Conservation (phyloP, 768 basidiomycete species). For the Leccinum variicolor region DNA sequence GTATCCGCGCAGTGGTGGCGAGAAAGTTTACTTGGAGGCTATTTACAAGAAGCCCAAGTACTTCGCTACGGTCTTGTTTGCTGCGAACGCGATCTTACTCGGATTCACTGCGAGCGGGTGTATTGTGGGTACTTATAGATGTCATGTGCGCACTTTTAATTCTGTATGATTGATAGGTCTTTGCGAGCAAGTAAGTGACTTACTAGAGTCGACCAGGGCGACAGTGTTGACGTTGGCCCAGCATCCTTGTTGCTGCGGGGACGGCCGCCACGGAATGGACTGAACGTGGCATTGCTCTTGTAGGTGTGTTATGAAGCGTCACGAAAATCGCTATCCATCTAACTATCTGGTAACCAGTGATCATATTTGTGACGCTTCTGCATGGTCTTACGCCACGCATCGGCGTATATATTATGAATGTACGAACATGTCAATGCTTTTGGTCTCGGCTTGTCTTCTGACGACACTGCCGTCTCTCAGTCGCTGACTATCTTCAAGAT, state of each 20-base stretch:
- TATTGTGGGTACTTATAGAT: slow-evolving; percentile 33
- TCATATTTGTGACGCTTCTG: slow-evolving; percentile 46
- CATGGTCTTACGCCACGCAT: slow-evolving; percentile 50
- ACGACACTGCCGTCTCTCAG: slow-evolving; percentile 24
- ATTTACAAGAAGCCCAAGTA: slow-evolving; percentile 47
- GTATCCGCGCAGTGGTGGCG: slow-evolving; percentile 60
- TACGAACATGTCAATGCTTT: slow-evolving; percentile 14
- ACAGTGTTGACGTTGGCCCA: slow-evolving; percentile 10
- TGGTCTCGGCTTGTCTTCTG: not conserved
- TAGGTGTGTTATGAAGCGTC: slow-evolving; percentile 34
- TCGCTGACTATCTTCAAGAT: slow-evolving; percentile 53
- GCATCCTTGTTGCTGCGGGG: slow-evolving; percentile 49
- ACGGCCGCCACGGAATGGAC: slow-evolving; percentile 42
- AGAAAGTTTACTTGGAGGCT: slow-evolving; percentile 61
- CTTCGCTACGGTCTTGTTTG: slow-evolving; percentile 48
- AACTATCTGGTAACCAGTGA: slow-evolving; percentile 34
- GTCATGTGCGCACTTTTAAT: not conserved
- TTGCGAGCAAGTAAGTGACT: slow-evolving; percentile 33
- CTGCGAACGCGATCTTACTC: slow-evolving; percentile 44
- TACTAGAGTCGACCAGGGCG: not conserved
- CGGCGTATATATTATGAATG: slow-evolving; percentile 55
- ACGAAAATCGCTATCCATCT: not conserved
- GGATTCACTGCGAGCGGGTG: slow-evolving; percentile 43
- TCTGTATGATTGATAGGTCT: slow-evolving; percentile 20
- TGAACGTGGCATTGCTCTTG: slow-evolving; percentile 57